phyloP scores from a whole-genome alignment of 2,329 filamentous ascomycete genomes.

The Aplosporella prunicola region DNA sequence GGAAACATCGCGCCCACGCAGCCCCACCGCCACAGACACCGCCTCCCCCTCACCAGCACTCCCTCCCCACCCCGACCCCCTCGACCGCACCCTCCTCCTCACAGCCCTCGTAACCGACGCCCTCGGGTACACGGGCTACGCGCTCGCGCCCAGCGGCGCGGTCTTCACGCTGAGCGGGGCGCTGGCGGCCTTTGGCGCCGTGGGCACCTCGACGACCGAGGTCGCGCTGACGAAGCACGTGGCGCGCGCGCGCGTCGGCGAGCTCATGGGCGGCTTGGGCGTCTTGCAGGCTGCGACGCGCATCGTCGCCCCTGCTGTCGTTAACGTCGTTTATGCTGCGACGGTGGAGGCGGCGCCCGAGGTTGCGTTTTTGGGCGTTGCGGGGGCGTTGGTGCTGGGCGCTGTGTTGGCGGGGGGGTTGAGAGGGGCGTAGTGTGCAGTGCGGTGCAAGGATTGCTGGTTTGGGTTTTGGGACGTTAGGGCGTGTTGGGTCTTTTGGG shows the following conservation, averaged over 20 bases:
- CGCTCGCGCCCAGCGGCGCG: slow-evolving; percentile 11
- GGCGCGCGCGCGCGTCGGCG: slow-evolving; percentile 3
- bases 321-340: slow-evolving; percentile 9
- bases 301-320: slow-evolving; percentile 11
- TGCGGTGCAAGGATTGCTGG: no score
- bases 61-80: slow-evolving; percentile 3
- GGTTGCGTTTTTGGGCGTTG: slow-evolving; percentile 12
- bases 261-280: slow-evolving; percentile 13
- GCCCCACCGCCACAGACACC: no score
- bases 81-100: slow-evolving; percentile 10
- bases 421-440: neutral
- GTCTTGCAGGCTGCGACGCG: slow-evolving; percentile 11
- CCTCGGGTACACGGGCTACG: slow-evolving; percentile 13
- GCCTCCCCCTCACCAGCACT: no score
- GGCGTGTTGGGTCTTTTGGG: no score
- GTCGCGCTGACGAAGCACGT: slow-evolving; percentile 13
- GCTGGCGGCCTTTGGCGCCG: slow-evolving; percentile 13
- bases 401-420: slow-evolving; percentile 2
- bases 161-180: slow-evolving; percentile 13
- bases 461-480: no score
- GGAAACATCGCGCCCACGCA: neutral
- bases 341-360: slow-evolving; percentile 7
- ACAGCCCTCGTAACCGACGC: slow-evolving; percentile 11
- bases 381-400: slow-evolving; percentile 6
- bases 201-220: slow-evolving; percentile 12